Base-by-base conservation (phyloP, 2,329 filamentous ascomycete genomes). In the Arachnopeziza araneosa region DNA sequence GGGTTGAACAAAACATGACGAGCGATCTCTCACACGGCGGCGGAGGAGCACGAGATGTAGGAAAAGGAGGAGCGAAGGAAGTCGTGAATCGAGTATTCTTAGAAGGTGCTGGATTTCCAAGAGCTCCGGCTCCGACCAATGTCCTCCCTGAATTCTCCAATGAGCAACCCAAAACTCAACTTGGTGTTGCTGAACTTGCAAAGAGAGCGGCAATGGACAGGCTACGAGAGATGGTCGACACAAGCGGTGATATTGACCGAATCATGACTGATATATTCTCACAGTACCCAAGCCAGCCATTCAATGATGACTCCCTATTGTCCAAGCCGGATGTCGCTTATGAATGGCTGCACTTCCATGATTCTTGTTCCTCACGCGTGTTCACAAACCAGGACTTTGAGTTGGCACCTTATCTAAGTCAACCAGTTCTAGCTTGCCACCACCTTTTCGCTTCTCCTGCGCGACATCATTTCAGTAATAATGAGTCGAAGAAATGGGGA, bases 331-430 rank as follows among this genome's bases (percentile, higher is more conserved):
- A 88, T 66, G 78, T 83, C 1, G 73, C 73, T 6, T 96, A 96
- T 73, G 93, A 97, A 70, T 99, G 95, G 95, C 83, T 99, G 58
- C 81, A 96, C 73, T 98, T 99, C 75, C 90, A 97, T 74, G 95
- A 98, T 69, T 79, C 80, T 0, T 86, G 96, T 64, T 91, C 91
- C 24, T 86, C 87, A 0, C 85, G 87, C 49, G 82, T 98, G 1
- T 96, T 87, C 71, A 78, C 85, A n/a, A 87, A 84, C 61, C 93
- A 97, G 72, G 93, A 96, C 59, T 99, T 95, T 90, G 95, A 99
- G 74, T 78, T 99, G 19, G 84, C 83, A 0, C 87, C 91, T 0
- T 99, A 99, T 72, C 83, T 98, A 54, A 90, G 87, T 68, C 90
- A 95, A 66, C 88, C 93, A 0, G 83, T 95, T 19, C 82, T 98